These are phyloP conservation scores for Cordyceps javanica DNA, from an alignment of 2,329 filamentous ascomycete genomes.

Conservation along the genomic window DNA sequence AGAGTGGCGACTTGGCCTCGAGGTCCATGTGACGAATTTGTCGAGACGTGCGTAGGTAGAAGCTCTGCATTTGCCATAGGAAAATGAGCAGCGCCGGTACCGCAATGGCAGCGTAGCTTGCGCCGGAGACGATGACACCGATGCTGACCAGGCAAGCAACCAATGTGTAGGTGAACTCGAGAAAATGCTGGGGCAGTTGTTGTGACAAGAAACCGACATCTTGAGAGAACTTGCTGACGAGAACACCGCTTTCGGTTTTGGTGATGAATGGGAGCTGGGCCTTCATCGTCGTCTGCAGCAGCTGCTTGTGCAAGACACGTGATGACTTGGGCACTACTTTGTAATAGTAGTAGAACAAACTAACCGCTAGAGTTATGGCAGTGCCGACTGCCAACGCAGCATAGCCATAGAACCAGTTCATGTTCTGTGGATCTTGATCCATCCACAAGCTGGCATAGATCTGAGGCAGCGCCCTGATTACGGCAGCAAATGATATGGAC, in stretches of 20 bases:
- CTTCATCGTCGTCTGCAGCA: conserved; percentile 14
- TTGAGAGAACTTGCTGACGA: conserved; percentile 21
- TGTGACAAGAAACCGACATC: conserved; percentile 23
- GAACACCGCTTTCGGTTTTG: conserved; percentile 6
- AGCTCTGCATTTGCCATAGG: conserved; percentile 26
- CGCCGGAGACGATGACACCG: conserved; percentile 18
- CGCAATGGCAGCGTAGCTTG: conserved; percentile 24
- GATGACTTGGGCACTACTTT: conserved; percentile 11
- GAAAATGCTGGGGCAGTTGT: conserved; percentile 18
- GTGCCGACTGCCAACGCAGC: background rate
- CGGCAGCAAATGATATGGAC: conserved; percentile 2
- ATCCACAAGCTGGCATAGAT: conserved; percentile 13
- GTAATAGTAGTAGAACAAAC: conserved; percentile 9
- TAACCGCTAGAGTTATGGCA: background rate
- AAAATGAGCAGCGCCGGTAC: conserved; percentile 20
- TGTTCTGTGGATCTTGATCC: conserved; percentile 9
- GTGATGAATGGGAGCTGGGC: conserved; percentile 6
- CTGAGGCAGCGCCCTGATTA: background rate
- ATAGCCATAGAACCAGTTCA: conserved; percentile 12
- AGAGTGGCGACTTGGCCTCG: conserved; percentile 29
- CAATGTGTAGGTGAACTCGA: conserved; percentile 8
- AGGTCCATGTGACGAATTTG: conserved; percentile 32
- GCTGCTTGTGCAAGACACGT: background rate
- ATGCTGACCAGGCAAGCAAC: conserved; percentile 15
- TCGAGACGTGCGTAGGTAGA: conserved; percentile 30